Conservation (phyloP, 257 asterid species). For the Eucommia ulmoides region DNA sequence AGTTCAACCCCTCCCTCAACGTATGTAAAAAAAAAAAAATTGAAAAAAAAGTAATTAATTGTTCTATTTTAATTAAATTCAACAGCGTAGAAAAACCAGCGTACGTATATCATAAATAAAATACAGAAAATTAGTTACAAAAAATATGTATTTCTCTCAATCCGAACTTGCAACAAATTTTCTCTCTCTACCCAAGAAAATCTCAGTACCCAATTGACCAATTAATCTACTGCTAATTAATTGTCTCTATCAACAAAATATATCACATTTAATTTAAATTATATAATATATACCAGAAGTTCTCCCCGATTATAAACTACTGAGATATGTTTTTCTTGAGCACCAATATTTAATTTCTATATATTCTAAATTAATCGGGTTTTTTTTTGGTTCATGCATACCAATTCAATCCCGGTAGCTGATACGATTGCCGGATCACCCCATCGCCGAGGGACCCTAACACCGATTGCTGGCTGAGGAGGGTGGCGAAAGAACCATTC, state of each 20-base stretch:
- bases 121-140: no score
- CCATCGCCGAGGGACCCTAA: constrained; percentile 57
- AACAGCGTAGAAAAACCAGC: background rate
- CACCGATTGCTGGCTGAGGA: constrained; percentile 45
- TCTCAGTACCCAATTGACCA: background rate
- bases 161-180: no score
- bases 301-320: no score
- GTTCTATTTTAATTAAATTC: no score
- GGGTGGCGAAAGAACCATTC: constrained; percentile 27
- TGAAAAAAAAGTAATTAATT: no score
- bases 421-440: constrained; percentile 45
- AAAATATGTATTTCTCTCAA: no score
- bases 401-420: constrained; percentile 43
- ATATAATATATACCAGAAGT: no score
- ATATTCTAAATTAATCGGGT: background rate
- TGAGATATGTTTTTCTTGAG: no score
- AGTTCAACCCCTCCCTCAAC: no score
- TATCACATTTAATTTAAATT: background rate
- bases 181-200: no score
- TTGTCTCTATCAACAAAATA: background rate
- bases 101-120: background rate
- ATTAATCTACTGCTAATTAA: background rate
- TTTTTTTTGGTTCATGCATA: constrained; percentile 19
- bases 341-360: no score
- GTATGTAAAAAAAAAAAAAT: no score